phyloP scores from a whole-genome alignment of 345 rosid species.

The Draba incana region DNA sequence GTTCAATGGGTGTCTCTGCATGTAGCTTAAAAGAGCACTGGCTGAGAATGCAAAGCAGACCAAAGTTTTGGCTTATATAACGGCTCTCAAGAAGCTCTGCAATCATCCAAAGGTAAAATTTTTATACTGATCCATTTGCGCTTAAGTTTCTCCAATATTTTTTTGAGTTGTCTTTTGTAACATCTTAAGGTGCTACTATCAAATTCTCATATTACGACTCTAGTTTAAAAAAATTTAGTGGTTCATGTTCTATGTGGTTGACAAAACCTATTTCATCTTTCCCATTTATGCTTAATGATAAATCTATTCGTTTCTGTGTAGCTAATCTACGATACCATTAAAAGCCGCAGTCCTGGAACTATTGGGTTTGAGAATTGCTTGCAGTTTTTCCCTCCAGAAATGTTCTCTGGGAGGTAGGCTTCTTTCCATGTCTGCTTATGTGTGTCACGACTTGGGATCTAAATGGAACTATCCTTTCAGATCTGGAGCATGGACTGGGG shows the following conservation, averaged over 20 bases:
- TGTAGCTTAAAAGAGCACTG: constrained; percentile 83
- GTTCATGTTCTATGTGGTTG: constrained; percentile 5
- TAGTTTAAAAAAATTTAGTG: constrained; percentile 1
- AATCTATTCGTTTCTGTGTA: constrained; percentile 43
- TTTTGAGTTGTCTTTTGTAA: constrained; percentile 18
- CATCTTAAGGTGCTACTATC: constrained; percentile 21
- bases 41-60: constrained; percentile 79
- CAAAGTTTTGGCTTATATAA: constrained; percentile 94
- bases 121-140: constrained; percentile 10
- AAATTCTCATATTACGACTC: constrained; percentile 5
- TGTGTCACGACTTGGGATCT: constrained; percentile 30
- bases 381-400: constrained; percentile 81
- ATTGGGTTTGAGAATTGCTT: constrained; percentile 86
- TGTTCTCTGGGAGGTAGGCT: constrained; percentile 93
- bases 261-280: background rate
- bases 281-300: constrained; percentile 19
- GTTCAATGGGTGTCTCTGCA: constrained; percentile 31
- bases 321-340: constrained; percentile 94
- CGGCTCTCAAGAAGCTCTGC: constrained; percentile 99
- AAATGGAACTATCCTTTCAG: constrained; percentile 45
- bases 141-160: constrained; percentile 15
- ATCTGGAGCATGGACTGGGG: constrained; percentile 96
- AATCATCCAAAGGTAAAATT: constrained; percentile 93
- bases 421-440: constrained; percentile 25
- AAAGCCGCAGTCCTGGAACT: constrained; percentile 74